Evolutionary conservation across 306 rosid genomes (phyloP), one percentile per base, ranked within the genome.

Genomic region (Ammopiptanthus mongolicus): DNA sequence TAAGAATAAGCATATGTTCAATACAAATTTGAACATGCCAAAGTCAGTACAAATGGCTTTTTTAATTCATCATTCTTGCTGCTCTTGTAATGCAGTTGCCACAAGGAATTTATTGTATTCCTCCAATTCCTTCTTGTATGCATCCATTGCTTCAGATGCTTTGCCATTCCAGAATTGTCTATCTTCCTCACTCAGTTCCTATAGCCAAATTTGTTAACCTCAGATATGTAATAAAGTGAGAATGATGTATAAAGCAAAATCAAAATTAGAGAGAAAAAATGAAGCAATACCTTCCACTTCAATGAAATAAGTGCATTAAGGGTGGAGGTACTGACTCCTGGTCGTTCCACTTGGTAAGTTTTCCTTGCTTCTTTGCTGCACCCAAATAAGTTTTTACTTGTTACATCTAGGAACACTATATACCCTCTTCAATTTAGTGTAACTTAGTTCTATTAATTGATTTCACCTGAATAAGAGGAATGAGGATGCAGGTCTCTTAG

Each of bases 71-170:
- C 78, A 59, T n/a, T 77, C 31, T 5, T 57, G 57, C 59, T 71
- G 52, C 2, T 47, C 65, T 53, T 47, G 67, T 8, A 29, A 66
- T 37, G 85, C 78, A 73, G 60, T 61, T 36, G 85, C 84, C 69
- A 75, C 89, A 37, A 78, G 61, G 51, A 82, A 77, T 75, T 85
- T 92, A 83, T 84, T 86, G 86, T 96, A 90, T 19, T 78, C 93
- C 73, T 89, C 96, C 73, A 86, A 6, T 67, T 90, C 98, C 80
- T 89, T 90, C 78, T 89, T 96, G 88, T 92, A 90, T 11, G 60
- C 86, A 3, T 89, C 92, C 98, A 96, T 96, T 33, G 97, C 91
- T 73, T 87, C 89, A 6, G 90, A 85, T 8, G 96, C 99, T 82
- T 76, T 84, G 1, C 84, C 89, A 69, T 85, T 96, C 97, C 93